Evolutionary conservation across 768 basidiomycete genomes (phyloP).

Genomic region (Guyanaporus albipodus): DNA sequence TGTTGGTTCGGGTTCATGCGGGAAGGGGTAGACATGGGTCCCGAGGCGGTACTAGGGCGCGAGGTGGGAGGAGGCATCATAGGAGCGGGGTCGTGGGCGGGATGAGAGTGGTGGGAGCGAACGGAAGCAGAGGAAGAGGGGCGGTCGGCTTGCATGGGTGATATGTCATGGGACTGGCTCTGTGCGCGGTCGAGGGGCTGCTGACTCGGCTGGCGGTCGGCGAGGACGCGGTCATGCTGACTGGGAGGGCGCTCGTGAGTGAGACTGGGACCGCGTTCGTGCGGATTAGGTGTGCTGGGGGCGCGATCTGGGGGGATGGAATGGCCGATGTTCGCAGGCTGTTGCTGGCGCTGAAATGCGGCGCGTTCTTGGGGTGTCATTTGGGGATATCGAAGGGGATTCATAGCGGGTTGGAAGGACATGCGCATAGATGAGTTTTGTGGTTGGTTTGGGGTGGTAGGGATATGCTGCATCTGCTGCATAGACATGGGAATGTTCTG

Average conservation of each 20-base stretch:
- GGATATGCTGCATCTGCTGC: conserved; percentile 21
- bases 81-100: conserved; percentile 12
- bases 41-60: conserved; percentile 26
- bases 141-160: conserved; percentile 16
- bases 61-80: conserved; percentile 27
- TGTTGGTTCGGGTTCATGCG: conserved; percentile 26
- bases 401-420: conserved; percentile 12
- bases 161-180: conserved; percentile 23
- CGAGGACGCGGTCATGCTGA: conserved; percentile 19
- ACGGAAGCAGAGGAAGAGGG: conserved; percentile 28
- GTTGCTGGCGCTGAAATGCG: conserved; percentile 29
- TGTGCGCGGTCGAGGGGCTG: conserved; percentile 20
- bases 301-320: conserved; percentile 14
- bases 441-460: conserved; percentile 14
- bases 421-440: conserved; percentile 25
- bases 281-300: conserved; percentile 17
- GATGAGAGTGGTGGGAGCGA: conserved; percentile 28
- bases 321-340: conserved; percentile 9
- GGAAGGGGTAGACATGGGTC: conserved; percentile 8
- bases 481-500: conserved; percentile 11
- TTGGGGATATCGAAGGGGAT: conserved; percentile 26
- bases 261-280: conserved; percentile 19
- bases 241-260: conserved; percentile 24
- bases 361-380: conserved; percentile 28
- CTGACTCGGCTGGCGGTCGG: conserved; percentile 20